phyloP scores from a whole-genome alignment of 345 rosid genomes.

The Nephelium lappaceum region DNA sequence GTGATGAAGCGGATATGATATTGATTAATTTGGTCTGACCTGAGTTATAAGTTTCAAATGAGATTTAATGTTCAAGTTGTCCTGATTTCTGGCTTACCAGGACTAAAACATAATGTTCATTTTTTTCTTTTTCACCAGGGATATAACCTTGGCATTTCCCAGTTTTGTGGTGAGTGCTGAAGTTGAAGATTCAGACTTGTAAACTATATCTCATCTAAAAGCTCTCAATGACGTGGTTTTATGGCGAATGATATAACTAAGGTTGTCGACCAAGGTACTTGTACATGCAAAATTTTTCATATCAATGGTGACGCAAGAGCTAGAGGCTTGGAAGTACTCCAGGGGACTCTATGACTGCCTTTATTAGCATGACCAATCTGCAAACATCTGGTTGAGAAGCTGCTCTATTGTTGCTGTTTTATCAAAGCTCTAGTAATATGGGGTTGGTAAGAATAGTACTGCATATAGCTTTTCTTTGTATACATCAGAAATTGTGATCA shows the following conservation, averaged over 20 bases:
- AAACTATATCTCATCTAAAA: constrained; percentile 4
- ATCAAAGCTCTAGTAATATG: background rate
- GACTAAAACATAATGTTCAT: background rate
- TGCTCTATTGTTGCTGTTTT: constrained; percentile 2
- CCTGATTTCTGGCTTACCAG: too few relatives aligned
- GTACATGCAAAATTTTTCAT: background rate
- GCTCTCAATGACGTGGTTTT: background rate
- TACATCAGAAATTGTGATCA: constrained; percentile 15
- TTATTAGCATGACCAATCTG: background rate
- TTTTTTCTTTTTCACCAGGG: constrained; percentile 48
- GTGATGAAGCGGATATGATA: background rate
- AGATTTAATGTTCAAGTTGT: background rate
- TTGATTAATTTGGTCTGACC: background rate
- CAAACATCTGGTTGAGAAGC: background rate
- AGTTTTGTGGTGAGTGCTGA: constrained; percentile 66
- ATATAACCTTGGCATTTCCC: constrained; percentile 78
- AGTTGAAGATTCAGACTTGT: constrained; percentile 61
- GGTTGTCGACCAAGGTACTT: background rate
- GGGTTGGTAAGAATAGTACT: background rate
- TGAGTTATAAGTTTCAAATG: background rate
- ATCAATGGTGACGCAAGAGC: background rate
- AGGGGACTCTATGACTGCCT: background rate
- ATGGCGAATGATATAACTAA: background rate
- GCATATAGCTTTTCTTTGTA: background rate
- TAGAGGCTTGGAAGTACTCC: background rate